Percentiles rank a stretch among this genome's conserved stretches.
These are phyloP conservation scores for Talaromyces piceae DNA, from an alignment of 2,329 filamentous ascomycete species.

Conservation along the genomic window DNA sequence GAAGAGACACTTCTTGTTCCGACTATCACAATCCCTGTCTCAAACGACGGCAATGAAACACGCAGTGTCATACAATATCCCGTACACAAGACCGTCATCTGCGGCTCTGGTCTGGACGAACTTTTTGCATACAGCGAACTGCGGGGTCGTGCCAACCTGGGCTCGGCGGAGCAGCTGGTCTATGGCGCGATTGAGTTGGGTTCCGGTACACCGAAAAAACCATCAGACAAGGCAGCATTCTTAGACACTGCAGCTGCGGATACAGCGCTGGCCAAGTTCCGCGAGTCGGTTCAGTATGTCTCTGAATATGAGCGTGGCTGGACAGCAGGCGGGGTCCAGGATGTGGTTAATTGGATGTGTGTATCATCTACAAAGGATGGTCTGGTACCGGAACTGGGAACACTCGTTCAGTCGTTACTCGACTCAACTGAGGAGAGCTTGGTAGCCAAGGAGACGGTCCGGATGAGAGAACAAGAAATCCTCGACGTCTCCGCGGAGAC, in stretches of 20 bases:
- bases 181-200: slow-evolving; percentile 38
- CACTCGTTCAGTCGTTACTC: slow-evolving; percentile 61
- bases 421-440: slow-evolving; percentile 30
- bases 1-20: slow-evolving; percentile 67
- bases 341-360: slow-evolving; percentile 58
- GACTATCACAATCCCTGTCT: slow-evolving; percentile 60
- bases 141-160: slow-evolving; percentile 23
- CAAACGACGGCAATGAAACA: slow-evolving; percentile 21
- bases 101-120: slow-evolving; percentile 65
- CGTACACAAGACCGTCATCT: slow-evolving; percentile 71
- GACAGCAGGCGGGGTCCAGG: slow-evolving; percentile 63
- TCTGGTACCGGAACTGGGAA: slow-evolving; percentile 60
- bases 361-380: slow-evolving; percentile 22
- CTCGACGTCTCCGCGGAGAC: slow-evolving; percentile 36
- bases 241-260: slow-evolving; percentile 59
- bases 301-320: slow-evolving; percentile 66
- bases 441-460: slow-evolving; percentile 21
- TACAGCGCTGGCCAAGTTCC: slow-evolving; percentile 59
- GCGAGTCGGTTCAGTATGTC: slow-evolving; percentile 62
- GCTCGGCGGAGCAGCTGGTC: slow-evolving; percentile 24
- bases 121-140: slow-evolving; percentile 38
- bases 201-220: slow-evolving; percentile 31
- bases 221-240: slow-evolving; percentile 33
- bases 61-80: slow-evolving; percentile 65
- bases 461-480: slow-evolving; percentile 22